A percentile compares a stretch with the other conserved stretches of the same genome.
phyloP scores from a whole-genome alignment of 1,139 yeast genomes.

The Arxiozyma bovina region DNA sequence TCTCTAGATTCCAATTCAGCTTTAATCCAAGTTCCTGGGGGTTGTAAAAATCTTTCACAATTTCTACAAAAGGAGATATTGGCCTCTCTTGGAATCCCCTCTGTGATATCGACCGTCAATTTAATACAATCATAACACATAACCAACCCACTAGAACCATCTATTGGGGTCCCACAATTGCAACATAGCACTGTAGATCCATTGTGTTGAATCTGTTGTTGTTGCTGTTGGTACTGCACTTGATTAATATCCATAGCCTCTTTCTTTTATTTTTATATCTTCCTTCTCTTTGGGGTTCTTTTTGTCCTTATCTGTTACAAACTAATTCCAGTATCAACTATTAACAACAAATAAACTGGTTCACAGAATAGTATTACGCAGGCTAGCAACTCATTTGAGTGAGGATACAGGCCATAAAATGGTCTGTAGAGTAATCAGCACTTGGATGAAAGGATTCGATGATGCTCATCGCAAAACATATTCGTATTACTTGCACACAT shows the following conservation, averaged over 20 bases:
- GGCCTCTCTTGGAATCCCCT: slow-evolving; percentile 93
- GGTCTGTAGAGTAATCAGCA: neutral
- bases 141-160: slow-evolving; percentile 85
- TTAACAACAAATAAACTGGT: neutral
- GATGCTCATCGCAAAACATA: slow-evolving; percentile 8
- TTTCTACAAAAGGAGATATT: slow-evolving; percentile 89
- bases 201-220: slow-evolving; percentile 21
- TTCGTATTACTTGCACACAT: slow-evolving; percentile 6
- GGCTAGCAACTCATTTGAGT: neutral
- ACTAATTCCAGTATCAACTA: neutral
- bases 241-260: slow-evolving; percentile 21
- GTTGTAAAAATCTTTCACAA: slow-evolving; percentile 92
- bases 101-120: slow-evolving; percentile 86
- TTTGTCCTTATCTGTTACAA: neutral
- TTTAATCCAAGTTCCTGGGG: slow-evolving; percentile 87
- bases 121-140: slow-evolving; percentile 98
- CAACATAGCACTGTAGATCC: slow-evolving; percentile 90
- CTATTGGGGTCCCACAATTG: slow-evolving; percentile 98
- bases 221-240: slow-evolving; percentile 13
- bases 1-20: slow-evolving; percentile 92
- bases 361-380: neutral
- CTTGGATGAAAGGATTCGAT: neutral
- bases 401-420: neutral
- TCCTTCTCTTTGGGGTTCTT: neutral
- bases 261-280: neutral